Evolutionary conservation across 176 grass and related monocot genomes (phyloP), one percentile per base, ranked within the genome.

Genomic region (Eragrostis curvula): DNA sequence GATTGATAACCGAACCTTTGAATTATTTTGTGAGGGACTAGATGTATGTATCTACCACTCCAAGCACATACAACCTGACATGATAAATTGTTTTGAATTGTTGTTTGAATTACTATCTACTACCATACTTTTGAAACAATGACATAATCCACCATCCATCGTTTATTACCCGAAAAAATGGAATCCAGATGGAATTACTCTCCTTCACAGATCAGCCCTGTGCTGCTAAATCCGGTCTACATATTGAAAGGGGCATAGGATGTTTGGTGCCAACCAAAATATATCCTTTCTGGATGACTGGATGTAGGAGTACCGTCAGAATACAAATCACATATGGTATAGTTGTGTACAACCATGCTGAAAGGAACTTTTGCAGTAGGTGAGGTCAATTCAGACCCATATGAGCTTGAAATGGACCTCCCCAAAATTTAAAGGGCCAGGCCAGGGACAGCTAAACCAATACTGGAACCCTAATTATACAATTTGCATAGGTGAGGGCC

Each of bases 261-360:
- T 43, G 17, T 36, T 36, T 61, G 55, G 55, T 70, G 65, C 74
- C 58, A 71, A 63, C 68, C 55, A 64, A 79, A 53, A 50, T 21
- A 9, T 56, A 64, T 84, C 23, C 17, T 66, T 68, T 70, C 56
- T 17, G 18, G 63, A 48, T 65, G 75, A 75, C 57, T 16, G 14
- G 63, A 47, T 56, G 74, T 59, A 47, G 62, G 30, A 45, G 62
- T 36, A 14, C 8, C 60, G 39, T 20, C 46, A 67, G 62, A 73
- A 80, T 55, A 74, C 60, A 36, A 6, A 29, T 45, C 30, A 80
- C 60, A 16, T 9, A 23, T n/a, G 11, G 84, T 18, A 18, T 28
- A 86, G 77, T 74, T 87, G 78, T 23, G 59, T 75, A 81, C 85
- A 75, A 44, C 79, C 78, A 82, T 70, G 42, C 21, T 87, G 79